These are phyloP conservation scores for Nicotiana knightiana DNA, from an alignment of 257 asterid species.

Conservation along the genomic window DNA sequence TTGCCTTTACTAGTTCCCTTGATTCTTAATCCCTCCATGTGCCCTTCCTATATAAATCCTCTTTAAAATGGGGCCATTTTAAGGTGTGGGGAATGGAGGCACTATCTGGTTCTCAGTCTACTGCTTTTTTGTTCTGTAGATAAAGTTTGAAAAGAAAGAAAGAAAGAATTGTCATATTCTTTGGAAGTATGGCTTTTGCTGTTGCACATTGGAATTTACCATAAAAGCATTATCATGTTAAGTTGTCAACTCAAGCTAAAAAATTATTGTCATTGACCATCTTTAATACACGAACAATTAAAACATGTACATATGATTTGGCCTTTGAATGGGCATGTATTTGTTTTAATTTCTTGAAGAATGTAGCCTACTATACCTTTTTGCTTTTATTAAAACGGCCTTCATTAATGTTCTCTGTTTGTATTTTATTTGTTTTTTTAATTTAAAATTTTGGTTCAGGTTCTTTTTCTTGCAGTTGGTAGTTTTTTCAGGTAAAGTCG, in stretches of 20 bases:
- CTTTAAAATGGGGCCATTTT: constrained; percentile 36
- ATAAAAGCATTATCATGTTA: background rate
- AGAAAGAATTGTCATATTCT: constrained; percentile 19
- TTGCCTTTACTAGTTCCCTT: constrained; percentile 25
- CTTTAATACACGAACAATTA: constrained; percentile 18
- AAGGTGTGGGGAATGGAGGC: constrained; percentile 11
- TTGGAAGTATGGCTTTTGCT: constrained; percentile 15
- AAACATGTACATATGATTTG: background rate
- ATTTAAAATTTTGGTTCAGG: constrained; percentile 9
- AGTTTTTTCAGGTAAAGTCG: constrained; percentile 69
- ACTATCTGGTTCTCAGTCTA: constrained; percentile 10
- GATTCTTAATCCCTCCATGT: constrained; percentile 36
- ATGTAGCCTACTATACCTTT: constrained; percentile 18
- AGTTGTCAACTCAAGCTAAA: background rate
- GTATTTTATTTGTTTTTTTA: constrained; percentile 1
- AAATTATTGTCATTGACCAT: background rate
- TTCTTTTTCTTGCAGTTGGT: constrained; percentile 35
- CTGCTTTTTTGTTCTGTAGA: constrained; percentile 1
- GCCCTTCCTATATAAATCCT: constrained; percentile 29
- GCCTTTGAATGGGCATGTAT: constrained; percentile 25
- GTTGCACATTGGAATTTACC: background rate
- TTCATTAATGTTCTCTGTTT: background rate
- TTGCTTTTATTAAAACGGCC: constrained; percentile 10
- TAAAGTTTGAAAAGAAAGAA: constrained; percentile 18
- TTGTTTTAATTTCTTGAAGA: constrained; percentile 24